phyloP scores from a whole-genome alignment of 2,329 filamentous ascomycete genomes.

The Scedosporium minutisporum region DNA sequence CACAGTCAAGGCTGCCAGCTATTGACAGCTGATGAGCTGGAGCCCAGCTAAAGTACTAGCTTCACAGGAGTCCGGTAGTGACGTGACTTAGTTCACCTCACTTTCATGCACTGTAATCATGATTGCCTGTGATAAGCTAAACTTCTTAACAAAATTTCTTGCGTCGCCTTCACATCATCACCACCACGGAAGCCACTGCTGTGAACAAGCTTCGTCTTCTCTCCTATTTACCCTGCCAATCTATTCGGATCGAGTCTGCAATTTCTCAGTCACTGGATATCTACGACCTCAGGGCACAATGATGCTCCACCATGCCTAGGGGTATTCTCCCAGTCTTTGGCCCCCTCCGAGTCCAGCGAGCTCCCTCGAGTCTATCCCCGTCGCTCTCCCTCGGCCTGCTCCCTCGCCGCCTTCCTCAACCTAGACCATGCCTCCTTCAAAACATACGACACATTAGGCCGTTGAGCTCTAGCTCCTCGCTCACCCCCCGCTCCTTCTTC shows the following conservation, averaged over 20 bases:
- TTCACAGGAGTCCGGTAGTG: background rate
- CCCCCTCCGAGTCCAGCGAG: constrained; percentile 5
- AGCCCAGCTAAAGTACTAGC: background rate
- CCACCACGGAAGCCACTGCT: background rate
- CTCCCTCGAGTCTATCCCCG: background rate
- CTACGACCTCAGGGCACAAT: constrained; percentile 2
- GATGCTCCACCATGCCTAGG: constrained; percentile 8
- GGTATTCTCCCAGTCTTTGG: constrained; percentile 7
- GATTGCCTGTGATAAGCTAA: constrained; percentile 1
- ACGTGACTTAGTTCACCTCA: background rate
- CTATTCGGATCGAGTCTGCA: background rate
- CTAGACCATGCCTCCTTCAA: background rate
- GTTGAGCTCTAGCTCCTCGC: background rate
- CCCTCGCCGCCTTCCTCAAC: background rate
- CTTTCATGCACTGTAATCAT: background rate
- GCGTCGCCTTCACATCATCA: background rate
- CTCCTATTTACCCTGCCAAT: background rate
- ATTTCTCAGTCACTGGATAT: background rate
- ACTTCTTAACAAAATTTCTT: background rate
- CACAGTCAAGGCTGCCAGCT: too few species aligned
- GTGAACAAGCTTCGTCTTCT: background rate
- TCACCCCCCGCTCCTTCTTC: background rate
- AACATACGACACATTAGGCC: background rate
- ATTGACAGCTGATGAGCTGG: background rate
- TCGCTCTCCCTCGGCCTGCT: background rate